Base-by-base conservation (phyloP, 1,284 basidiomycete species). In the Leucoagaricus sp. region DNA sequence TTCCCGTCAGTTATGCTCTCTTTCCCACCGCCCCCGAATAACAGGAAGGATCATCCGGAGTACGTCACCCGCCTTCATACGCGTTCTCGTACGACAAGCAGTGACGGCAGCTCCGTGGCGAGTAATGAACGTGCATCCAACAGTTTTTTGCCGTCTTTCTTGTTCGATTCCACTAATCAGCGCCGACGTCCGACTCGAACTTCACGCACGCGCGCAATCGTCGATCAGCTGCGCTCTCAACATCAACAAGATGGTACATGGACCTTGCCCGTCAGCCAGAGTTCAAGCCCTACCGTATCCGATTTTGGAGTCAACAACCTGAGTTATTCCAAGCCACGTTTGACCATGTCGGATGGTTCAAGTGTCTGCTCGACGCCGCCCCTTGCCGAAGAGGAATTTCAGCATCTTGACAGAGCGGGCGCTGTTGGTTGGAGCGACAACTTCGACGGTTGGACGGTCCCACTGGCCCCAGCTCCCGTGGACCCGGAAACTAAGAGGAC, bases 141-240 rank as follows among this genome's bases (percentile, higher is more conserved):
- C 10, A 59, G 63, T 76, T 41, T 67, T 77, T 33, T 57, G 28
- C 76, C 77, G 3, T 67, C 73, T 6, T 78, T 79, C 65, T 67
- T 78, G 13, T 72, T 75, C 54, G 72, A 74, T 28, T 56, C 71
- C 6, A 55, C 65, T 47, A 51, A 47, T 25, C 55, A 57, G 28
- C 48, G 55, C 28, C 73, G 72, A 31, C 68, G 69, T 33, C 75
- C 74, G 40, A 60, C 64, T 4, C 65, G 74, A 23, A 65, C 69
- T 38, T 80, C 78, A n/a, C 73, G 72, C 61, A 80, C 78, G 23
- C 74, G 78, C 17, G 72, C 76, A 49, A 75, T 80, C 41, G 76
- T 80, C 46, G 77, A 80, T 60, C 71, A 70, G 23, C 63, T 79
- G 23, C 72, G 75, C 29, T 75, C 73, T 12, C 48, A 49, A 48